phyloP scores from a whole-genome alignment of 2,329 filamentous ascomycete genomes.

The Epichloe uncinata region DNA sequence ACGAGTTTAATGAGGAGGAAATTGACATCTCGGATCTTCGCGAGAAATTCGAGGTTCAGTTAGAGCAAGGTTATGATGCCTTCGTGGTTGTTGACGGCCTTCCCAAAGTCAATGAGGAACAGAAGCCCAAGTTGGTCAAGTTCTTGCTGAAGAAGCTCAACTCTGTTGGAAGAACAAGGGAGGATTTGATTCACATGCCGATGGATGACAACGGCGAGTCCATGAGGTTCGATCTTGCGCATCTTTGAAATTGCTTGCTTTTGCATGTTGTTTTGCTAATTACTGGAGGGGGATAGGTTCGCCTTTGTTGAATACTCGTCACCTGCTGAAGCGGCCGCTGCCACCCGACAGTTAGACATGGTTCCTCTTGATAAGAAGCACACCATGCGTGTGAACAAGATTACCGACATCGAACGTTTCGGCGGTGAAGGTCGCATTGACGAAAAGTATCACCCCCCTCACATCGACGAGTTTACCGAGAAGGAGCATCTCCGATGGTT shows the following conservation, averaged over 20 bases:
- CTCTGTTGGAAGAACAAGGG: constrained; percentile 68
- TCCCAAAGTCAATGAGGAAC: constrained; percentile 76
- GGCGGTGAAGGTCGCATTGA: constrained; percentile 87
- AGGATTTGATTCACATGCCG: constrained; percentile 89
- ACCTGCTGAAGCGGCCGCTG: constrained; percentile 75
- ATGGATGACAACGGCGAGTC: constrained; percentile 78
- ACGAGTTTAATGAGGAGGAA: constrained; percentile 82
- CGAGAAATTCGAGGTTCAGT: constrained; percentile 88
- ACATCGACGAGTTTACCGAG: constrained; percentile 74
- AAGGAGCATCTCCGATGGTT: constrained; percentile 93
- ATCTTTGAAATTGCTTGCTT: not conserved
- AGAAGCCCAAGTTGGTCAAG: constrained; percentile 88
- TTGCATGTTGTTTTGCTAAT: not conserved
- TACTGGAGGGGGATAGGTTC: constrained; percentile 43
- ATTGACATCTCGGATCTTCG: constrained; percentile 90
- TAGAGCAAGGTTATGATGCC: constrained; percentile 90
- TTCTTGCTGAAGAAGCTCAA: constrained; percentile 91
- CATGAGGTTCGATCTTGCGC: constrained; percentile 50
- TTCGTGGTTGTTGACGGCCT: constrained; percentile 95
- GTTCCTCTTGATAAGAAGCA: constrained; percentile 93
- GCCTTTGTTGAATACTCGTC: constrained; percentile 96
- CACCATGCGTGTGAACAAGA: constrained; percentile 90
- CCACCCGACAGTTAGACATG: constrained; percentile 76
- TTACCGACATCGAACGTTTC: constrained; percentile 94
- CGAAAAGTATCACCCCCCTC: constrained; percentile 79